Percentiles rank a stretch among this genome's conserved stretches.
These are phyloP conservation scores for Phytophthora melonis DNA, from an alignment of 352 stramenopile genomes.

Conservation along the genomic window DNA sequence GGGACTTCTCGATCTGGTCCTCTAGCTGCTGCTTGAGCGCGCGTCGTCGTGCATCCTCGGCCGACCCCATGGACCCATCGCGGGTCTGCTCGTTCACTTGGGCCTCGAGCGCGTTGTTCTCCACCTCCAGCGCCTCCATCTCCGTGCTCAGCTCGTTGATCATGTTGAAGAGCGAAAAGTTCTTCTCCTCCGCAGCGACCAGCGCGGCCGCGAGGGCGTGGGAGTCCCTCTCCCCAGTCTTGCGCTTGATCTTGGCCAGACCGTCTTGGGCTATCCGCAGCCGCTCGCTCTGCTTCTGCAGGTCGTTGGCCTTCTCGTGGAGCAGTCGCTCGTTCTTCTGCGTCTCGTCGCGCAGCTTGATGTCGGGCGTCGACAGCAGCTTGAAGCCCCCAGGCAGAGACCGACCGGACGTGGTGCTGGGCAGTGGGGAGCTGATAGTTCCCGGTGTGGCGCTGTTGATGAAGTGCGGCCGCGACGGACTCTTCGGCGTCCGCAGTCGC, in stretches of 20 bases:
- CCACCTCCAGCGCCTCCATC: constrained; percentile 89
- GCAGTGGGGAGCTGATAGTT: constrained; percentile 17
- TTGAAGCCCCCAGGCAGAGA: constrained; percentile 53
- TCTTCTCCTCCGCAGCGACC: constrained; percentile 92
- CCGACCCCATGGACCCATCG: constrained; percentile 56
- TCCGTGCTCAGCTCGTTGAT: constrained; percentile 95
- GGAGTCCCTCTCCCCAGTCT: constrained; percentile 86
- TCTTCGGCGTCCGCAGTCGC: constrained; percentile 69
- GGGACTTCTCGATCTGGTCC: constrained; percentile 87
- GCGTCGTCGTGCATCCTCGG: constrained; percentile 61
- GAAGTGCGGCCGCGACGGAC: constrained; percentile 49
- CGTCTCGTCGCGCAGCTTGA: constrained; percentile 81
- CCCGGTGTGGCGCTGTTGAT: constrained; percentile 34
- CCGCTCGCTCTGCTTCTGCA: constrained; percentile 76
- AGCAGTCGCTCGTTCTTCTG: constrained; percentile 80
- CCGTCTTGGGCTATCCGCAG: constrained; percentile 82
- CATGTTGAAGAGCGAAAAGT: constrained; percentile 96
- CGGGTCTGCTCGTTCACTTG: constrained; percentile 53
- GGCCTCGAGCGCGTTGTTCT: constrained; percentile 81
- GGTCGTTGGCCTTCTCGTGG: constrained; percentile 79
- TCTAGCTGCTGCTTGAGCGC: constrained; percentile 80
- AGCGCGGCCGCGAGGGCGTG: constrained; percentile 88
- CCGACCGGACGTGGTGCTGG: constrained; percentile 27
- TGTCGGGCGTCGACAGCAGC: constrained; percentile 66
- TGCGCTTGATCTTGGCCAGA: constrained; percentile 89